Evolutionary conservation across 306 rosid genomes (phyloP).

Genomic region (Ormosia emarginata): DNA sequence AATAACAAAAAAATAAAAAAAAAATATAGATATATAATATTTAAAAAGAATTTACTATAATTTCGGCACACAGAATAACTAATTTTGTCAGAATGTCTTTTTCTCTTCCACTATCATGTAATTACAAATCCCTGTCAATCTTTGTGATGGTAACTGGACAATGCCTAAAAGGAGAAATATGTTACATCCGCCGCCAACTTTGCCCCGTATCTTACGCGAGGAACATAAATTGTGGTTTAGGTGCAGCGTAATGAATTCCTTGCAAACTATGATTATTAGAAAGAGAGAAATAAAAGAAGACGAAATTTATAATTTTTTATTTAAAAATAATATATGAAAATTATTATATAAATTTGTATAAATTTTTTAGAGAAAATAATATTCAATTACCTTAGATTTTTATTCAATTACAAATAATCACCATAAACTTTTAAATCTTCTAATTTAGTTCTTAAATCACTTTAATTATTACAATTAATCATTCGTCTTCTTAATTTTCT

Average conservation of each 20-base stretch:
- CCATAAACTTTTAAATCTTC: too few relatives aligned
- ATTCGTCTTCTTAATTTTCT: too few relatives aligned
- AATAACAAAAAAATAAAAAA: too few relatives aligned
- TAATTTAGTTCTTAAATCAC: too few relatives aligned
- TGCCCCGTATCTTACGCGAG: constrained; percentile 14
- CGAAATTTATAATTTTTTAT: background rate
- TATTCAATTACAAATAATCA: too few relatives aligned
- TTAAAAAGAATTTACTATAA: too few relatives aligned
- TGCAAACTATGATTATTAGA: background rate
- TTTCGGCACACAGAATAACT: background rate
- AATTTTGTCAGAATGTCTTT: background rate
- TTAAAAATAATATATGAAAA: background rate
- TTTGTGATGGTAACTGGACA: constrained; percentile 7
- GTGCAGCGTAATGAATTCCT: background rate
- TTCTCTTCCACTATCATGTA: background rate
- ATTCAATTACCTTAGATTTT: too few relatives aligned
- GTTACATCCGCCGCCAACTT: constrained; percentile 1
- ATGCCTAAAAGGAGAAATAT: background rate
- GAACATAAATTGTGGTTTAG: background rate
- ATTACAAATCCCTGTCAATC: background rate
- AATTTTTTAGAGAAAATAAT: too few relatives aligned
- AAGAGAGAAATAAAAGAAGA: background rate
- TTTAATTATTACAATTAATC: too few relatives aligned
- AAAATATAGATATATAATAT: too few relatives aligned
- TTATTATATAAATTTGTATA: too few relatives aligned